Conservation (phyloP, 148 eudicot species). For the Diospyros lotus region DNA sequence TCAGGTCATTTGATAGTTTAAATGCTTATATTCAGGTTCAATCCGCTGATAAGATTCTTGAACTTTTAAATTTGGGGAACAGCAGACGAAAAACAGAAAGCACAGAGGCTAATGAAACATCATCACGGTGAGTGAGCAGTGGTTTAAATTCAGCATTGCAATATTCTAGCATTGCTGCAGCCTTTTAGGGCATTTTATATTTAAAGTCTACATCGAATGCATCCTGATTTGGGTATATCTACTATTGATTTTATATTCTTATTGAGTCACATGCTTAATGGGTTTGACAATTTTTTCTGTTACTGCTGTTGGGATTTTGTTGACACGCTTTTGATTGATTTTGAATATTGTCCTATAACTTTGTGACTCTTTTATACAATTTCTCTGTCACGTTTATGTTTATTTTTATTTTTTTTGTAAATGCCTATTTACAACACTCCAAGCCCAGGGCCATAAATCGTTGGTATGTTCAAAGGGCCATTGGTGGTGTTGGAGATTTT, state of each 20-base stretch:
- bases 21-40: conserved; percentile 51
- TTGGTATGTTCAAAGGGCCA: no score
- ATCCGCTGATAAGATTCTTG: conserved; percentile 81
- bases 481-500: no score
- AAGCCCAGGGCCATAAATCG: no score
- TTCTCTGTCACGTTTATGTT: no score
- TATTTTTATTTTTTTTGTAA: no score
- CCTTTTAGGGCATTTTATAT: neutral
- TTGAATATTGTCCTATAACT: no score
- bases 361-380: no score
- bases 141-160: neutral
- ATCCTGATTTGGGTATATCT: neutral
- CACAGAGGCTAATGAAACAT: conserved; percentile 74
- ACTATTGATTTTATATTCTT: neutral
- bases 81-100: conserved; percentile 87
- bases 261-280: neutral
- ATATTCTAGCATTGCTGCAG: neutral
- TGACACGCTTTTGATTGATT: neutral
- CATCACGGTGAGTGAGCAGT: conserved; percentile 63
- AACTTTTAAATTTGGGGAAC: conserved; percentile 76
- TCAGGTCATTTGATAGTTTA: neutral
- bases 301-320: neutral
- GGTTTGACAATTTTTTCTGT: neutral
- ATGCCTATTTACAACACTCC: no score
- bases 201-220: neutral